Percentiles rank a stretch among this genome's conserved stretches.
These are phyloP conservation scores for Hypoxylon subgilvum DNA, from an alignment of 495 filamentous ascomycete genomes.

Conservation along the genomic window DNA sequence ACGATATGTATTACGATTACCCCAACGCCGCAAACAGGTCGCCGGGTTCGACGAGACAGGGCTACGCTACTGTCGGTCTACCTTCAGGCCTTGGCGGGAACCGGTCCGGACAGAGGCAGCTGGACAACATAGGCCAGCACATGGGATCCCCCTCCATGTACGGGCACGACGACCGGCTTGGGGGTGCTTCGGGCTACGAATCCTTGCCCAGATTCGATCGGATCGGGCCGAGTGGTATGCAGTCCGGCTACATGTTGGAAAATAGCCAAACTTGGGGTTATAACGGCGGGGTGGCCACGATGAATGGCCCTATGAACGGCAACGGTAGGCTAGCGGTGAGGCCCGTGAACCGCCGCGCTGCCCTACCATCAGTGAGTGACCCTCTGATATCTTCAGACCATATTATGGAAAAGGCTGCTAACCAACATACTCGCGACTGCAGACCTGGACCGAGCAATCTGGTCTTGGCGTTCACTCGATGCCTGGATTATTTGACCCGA, in stretches of 20 bases:
- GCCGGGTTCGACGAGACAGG: conserved; percentile 51
- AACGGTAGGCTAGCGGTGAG: conserved; percentile 52
- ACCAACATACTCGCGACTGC: not conserved
- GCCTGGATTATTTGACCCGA: conserved; percentile 45
- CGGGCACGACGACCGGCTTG: conserved; percentile 53
- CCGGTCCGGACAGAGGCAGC: conserved; percentile 64
- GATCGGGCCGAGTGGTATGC: conserved; percentile 44
- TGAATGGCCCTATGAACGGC: conserved; percentile 56
- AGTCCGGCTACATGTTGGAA: conserved; percentile 49
- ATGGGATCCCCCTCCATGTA: conserved; percentile 57
- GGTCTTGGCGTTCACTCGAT: conserved; percentile 49
- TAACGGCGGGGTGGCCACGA: conserved; percentile 52
- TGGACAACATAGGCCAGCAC: conserved; percentile 48
- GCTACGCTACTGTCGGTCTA: conserved; percentile 54
- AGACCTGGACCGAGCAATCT: conserved; percentile 59
- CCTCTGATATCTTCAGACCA: conserved; percentile 33
- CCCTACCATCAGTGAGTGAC: conserved; percentile 56
- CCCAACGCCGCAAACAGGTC: conserved; percentile 45
- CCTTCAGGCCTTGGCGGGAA: conserved; percentile 68
- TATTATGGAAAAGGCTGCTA: conserved; percentile 10
- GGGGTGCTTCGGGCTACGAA: conserved; percentile 62
- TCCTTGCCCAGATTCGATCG: conserved; percentile 60
- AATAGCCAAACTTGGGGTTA: conserved; percentile 60
- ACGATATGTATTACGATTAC: conserved; percentile 54
- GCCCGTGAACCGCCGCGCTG: conserved; percentile 49